Evolutionary conservation across 2,329 filamentous ascomycete genomes (phyloP).

Genomic region (Claviceps fusiformis): DNA sequence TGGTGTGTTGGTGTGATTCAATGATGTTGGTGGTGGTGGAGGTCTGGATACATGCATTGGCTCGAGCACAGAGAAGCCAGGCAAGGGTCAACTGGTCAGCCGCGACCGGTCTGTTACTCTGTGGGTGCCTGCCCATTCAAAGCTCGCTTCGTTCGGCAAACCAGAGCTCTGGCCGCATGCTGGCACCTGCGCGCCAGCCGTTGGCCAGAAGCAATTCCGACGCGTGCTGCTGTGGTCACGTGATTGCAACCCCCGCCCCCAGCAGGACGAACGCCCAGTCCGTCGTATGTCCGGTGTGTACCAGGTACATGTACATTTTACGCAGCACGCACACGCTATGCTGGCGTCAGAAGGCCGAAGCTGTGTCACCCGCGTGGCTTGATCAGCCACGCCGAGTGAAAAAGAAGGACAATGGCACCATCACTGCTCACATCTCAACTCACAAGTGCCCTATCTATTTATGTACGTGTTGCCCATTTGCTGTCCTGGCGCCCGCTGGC

Average conservation of each 20-base stretch:
- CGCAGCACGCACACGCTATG: neutral
- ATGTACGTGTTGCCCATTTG: neutral
- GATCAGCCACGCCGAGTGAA: neutral
- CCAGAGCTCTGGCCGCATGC: neutral
- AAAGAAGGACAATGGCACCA: neutral
- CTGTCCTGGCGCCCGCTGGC: neutral
- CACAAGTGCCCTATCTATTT: neutral
- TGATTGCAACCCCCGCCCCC: neutral
- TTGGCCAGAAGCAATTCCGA: too few relatives aligned
- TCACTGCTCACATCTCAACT: neutral
- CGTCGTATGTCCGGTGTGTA: neutral
- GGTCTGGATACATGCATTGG: too few relatives aligned
- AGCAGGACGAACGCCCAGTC: neutral
- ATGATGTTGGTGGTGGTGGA: too few relatives aligned
- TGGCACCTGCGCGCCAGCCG: neutral
- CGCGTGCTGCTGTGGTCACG: neutral
- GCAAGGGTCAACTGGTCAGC: neutral
- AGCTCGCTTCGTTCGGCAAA: neutral
- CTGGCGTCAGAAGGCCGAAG: neutral
- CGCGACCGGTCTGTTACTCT: neutral
- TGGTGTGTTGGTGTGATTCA: neutral
- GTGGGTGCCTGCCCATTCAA: neutral
- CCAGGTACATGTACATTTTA: too few relatives aligned
- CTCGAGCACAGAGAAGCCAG: too few relatives aligned
- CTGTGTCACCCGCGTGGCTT: neutral